Percentiles rank a stretch among this genome's conserved stretches.
These are phyloP conservation scores for Mucuna pruriens DNA, from an alignment of 306 rosid species.

Conservation along the genomic window DNA sequence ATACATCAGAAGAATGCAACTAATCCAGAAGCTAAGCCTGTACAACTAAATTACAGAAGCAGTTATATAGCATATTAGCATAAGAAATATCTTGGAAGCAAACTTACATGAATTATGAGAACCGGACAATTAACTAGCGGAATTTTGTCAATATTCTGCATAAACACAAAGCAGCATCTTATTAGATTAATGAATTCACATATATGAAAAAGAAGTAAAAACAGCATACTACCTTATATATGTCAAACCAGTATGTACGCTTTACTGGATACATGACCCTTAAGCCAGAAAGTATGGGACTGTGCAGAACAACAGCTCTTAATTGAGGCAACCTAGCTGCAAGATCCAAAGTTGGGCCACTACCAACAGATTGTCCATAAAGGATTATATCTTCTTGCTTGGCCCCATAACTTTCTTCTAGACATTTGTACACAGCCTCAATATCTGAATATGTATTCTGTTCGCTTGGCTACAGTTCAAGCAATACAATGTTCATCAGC, in stretches of 20 bases:
- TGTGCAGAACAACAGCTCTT: conserved; percentile 90
- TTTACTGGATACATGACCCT: conserved; percentile 97
- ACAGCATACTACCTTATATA: conserved; percentile 68
- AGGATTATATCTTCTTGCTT: conserved; percentile 89
- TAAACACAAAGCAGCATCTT: conserved; percentile 26
- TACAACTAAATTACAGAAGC: conserved; percentile 24
- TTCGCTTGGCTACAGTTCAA: conserved; percentile 82
- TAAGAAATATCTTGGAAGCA: conserved; percentile 29
- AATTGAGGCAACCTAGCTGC: conserved; percentile 82
- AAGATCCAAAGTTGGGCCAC: conserved; percentile 95
- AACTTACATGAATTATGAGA: conserved; percentile 92
- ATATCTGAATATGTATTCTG: conserved; percentile 95
- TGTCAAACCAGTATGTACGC: conserved; percentile 93
- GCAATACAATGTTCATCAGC: conserved; percentile 39
- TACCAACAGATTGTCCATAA: conserved; percentile 95
- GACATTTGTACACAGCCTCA: conserved; percentile 90
- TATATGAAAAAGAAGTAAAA: conserved; percentile 5
- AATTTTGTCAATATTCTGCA: conserved; percentile 93
- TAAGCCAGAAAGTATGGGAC: conserved; percentile 94
- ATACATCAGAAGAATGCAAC: neutral
- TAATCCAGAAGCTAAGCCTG: conserved; percentile 5
- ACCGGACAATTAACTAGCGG: conserved; percentile 84
- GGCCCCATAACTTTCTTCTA: conserved; percentile 86
- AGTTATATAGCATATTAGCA: conserved; percentile 28
- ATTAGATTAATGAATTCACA: conserved; percentile 24